Evolutionary conservation across 108 stramenopile species (phyloP).

Genomic region (Conticribra guillardii): DNA sequence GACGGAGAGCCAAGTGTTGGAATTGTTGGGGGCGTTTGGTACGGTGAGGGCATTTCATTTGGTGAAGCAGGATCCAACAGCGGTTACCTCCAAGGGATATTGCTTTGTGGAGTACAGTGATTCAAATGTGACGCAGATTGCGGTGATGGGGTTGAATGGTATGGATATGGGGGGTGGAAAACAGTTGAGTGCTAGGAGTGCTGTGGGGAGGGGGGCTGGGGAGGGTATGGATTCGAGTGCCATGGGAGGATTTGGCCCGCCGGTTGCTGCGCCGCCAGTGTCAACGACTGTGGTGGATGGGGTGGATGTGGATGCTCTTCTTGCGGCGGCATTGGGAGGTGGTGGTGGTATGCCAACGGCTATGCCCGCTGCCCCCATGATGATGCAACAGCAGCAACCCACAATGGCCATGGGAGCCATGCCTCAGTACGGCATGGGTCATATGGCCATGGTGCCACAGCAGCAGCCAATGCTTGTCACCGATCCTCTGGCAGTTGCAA

Average conservation of each 20-base stretch:
- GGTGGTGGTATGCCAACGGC: constrained; percentile 1
- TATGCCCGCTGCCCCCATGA: neutral
- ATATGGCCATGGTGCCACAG: constrained; percentile 2
- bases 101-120: constrained; percentile 96
- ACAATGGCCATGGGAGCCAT: constrained; percentile 20
- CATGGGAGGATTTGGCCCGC: constrained; percentile 10
- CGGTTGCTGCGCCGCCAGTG: constrained; percentile 22
- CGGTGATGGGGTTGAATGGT: constrained; percentile 94
- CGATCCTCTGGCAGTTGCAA: constrained; percentile 70
- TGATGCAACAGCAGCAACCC: constrained; percentile 26
- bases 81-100: constrained; percentile 91
- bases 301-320: constrained; percentile 76
- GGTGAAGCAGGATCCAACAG: constrained; percentile 83
- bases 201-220: constrained; percentile 41
- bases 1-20: constrained; percentile 89
- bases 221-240: constrained; percentile 4
- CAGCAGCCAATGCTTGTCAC: constrained; percentile 33
- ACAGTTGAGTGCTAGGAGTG: constrained; percentile 87
- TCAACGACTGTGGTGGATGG: constrained; percentile 59
- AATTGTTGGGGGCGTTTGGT: constrained; percentile 94
- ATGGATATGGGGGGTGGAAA: constrained; percentile 96
- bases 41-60: constrained; percentile 93
- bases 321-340: constrained; percentile 81
- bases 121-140: constrained; percentile 77
- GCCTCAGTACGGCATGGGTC: constrained; percentile 19